Evolutionary conservation across 2,329 filamentous ascomycete genomes (phyloP).

Genomic region (Ophiostoma tasmaniense): DNA sequence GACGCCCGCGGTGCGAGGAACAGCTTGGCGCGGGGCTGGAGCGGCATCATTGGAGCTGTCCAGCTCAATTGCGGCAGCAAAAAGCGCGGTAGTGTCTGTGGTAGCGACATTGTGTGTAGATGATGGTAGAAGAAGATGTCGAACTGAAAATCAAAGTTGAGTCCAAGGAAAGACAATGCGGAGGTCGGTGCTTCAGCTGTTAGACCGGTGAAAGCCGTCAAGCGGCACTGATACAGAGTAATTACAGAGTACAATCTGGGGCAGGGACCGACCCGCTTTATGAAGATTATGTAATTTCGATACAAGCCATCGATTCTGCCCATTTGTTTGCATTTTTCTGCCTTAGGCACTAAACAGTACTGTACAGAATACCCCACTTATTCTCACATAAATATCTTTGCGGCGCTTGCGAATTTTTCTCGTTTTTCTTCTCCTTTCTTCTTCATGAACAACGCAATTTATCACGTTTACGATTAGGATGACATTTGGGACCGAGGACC

Average conservation of each 20-base stretch:
- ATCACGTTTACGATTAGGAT: slow-evolving; percentile 37
- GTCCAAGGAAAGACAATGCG: no score
- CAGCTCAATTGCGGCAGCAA: slow-evolving; percentile 50
- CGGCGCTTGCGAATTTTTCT: slow-evolving; percentile 9
- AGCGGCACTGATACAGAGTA: neutral
- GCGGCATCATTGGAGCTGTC: slow-evolving; percentile 30
- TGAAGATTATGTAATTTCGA: neutral
- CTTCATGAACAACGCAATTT: slow-evolving; percentile 41
- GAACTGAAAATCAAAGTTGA: no score
- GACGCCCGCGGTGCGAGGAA: slow-evolving; percentile 7
- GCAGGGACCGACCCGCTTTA: neutral
- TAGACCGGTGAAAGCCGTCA: neutral
- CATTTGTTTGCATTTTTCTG: neutral
- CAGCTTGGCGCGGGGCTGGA: slow-evolving; percentile 9
- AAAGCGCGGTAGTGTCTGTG: slow-evolving; percentile 42
- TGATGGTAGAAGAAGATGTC: no score
- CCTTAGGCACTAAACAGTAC: neutral
- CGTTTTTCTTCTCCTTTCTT: slow-evolving; percentile 27
- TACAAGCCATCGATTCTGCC: neutral
- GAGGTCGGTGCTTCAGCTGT: neutral
- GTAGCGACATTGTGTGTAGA: slow-evolving; percentile 27
- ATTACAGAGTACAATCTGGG: neutral
- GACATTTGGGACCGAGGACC: slow-evolving; percentile 33
- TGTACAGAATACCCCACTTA: neutral
- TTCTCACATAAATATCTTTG: slow-evolving; percentile 11